Evolutionary conservation across 768 basidiomycete genomes (phyloP), one percentile per base, ranked within the genome.

Genomic region (Tulasnella sp.): DNA sequence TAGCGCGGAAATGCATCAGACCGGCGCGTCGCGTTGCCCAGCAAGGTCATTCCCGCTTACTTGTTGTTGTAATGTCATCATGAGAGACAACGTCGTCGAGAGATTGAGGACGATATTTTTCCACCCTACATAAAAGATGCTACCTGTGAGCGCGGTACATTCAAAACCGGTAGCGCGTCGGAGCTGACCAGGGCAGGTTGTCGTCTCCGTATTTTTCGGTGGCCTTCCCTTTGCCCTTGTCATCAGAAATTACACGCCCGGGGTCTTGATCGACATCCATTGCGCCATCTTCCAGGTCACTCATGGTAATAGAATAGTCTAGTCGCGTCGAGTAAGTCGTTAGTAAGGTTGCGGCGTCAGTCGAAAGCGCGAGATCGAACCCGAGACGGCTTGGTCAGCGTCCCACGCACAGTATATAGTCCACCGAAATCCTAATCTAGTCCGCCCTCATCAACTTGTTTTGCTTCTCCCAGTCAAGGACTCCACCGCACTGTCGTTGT

Each of bases 31-130:
- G 78, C 69, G 78, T 79, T 41, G 22, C 22, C 34, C 24, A 58
- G 22, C 60, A 41, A 75, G 42, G 1, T 40, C 34, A 44, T 31
- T n/a, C 64, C 64, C 28, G 87, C 93, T 83, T 34, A 99, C 98
- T 98, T 11, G 98, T 99, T 72, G 88, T 91, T 1, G 93, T 98
- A 82, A 99, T 99, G 85, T 98, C 96, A 82, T 94, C 93, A 84
- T 99, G 98, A 0, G 97, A 97, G 11, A 99, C 98, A 31, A 99
- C 96, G 83, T 99, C 98, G 83, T 93, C 92, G 80, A 99, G 87
- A 3, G 93, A 93, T 12, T 93, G 93, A 18, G 98, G 98, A 78
- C 98, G 88, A 87, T 98, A 99, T 86, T 99, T 98, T 86, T 99
- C 97, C 50, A 99, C 98, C 97, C 97, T 97, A 82, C 72, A 69